Evolutionary conservation across 441 rosid genomes (phyloP).

Genomic region (Manihot esculenta): DNA sequence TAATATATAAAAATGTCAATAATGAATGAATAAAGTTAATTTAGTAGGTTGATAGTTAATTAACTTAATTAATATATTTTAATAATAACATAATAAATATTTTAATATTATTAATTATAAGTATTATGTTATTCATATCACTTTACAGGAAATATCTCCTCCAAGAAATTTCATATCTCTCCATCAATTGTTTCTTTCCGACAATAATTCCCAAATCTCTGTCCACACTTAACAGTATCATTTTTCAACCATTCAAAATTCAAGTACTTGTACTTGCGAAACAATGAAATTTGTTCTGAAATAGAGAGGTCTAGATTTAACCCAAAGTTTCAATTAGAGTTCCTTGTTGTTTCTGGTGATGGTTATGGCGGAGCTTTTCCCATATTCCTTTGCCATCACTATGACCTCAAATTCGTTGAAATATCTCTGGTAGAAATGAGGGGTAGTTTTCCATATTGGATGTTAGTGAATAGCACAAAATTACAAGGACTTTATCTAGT

Average conservation of each 20-base stretch:
- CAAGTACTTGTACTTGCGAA: background rate
- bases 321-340: background rate
- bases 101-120: no score
- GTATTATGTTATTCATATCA: no score
- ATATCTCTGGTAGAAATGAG: slow-evolving; percentile 10
- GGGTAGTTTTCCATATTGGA: slow-evolving; percentile 26
- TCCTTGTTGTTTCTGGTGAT: background rate
- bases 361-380: slow-evolving; percentile 13
- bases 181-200: background rate
- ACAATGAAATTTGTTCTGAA: background rate
- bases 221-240: background rate
- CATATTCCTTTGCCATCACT: slow-evolving; percentile 19
- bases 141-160: slow-evolving; percentile 7
- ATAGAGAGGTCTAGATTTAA: background rate
- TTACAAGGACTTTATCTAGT: background rate
- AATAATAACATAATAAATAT: no score
- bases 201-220: slow-evolving; percentile 20
- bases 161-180: slow-evolving; percentile 13
- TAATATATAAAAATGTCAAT: no score
- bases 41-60: no score
- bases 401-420: slow-evolving; percentile 11
- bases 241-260: slow-evolving; percentile 30
- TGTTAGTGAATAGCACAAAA: slow-evolving; percentile 27
- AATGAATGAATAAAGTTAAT: no score
- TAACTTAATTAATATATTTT: no score